These are phyloP conservation scores for Glycine tomentella DNA, from an alignment of 306 rosid genomes.

Conservation along the genomic window DNA sequence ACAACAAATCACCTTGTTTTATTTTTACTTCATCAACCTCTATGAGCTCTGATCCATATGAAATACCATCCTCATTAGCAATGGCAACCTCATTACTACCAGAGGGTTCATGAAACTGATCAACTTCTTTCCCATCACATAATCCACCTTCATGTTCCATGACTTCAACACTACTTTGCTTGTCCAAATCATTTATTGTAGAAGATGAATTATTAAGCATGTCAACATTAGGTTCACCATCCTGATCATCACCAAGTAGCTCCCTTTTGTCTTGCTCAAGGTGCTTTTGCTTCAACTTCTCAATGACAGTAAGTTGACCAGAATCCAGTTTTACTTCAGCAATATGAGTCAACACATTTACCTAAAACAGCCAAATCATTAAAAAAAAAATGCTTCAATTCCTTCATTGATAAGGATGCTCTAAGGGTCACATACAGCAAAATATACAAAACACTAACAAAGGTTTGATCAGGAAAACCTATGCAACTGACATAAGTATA, in stretches of 20 bases:
- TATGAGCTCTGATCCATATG: constrained; percentile 12
- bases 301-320: constrained; percentile 35
- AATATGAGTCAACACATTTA: constrained; percentile 79
- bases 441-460: constrained; percentile 8
- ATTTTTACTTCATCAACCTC: constrained; percentile 11
- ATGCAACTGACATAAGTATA: neutral
- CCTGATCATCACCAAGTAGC: constrained; percentile 44
- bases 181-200: constrained; percentile 8
- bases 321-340: constrained; percentile 53
- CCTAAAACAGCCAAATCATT: constrained; percentile 53
- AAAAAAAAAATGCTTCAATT: neutral
- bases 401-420: neutral
- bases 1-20: constrained; percentile 12
- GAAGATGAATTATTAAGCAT: constrained; percentile 21
- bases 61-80: constrained; percentile 3
- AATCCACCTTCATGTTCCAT: constrained; percentile 29
- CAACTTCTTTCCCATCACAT: constrained; percentile 31
- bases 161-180: constrained; percentile 2
- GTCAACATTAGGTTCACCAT: constrained; percentile 14
- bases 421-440: neutral
- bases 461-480: neutral
- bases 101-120: constrained; percentile 18
- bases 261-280: constrained; percentile 65
- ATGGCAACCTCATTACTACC: constrained; percentile 7
- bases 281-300: constrained; percentile 54